Evolutionary conservation across 345 rosid genomes (phyloP).

Genomic region (Euclidium syriacum): DNA sequence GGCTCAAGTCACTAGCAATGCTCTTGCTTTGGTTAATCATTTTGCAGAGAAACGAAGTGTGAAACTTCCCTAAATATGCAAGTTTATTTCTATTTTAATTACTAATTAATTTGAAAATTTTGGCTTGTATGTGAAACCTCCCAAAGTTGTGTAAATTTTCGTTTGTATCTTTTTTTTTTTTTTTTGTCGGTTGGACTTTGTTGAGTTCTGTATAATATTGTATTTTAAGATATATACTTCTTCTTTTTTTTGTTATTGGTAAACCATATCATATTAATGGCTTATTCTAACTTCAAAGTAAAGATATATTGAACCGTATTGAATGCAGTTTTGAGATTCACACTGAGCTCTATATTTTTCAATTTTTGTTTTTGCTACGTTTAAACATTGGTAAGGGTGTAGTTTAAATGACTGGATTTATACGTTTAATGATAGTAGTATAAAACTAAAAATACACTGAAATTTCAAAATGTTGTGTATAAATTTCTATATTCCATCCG

Average conservation of each 20-base stretch:
- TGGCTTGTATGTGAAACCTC: conserved; percentile 4
- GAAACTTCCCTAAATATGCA: conserved; percentile 24
- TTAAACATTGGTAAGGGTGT: conserved; percentile 13
- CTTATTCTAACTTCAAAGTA: background rate
- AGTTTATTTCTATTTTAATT: background rate
- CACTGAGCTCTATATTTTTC: background rate
- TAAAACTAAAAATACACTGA: too few relatives aligned
- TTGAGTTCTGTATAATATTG: conserved; percentile 19
- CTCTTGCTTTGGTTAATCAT: conserved; percentile 70
- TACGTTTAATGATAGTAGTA: too few relatives aligned
- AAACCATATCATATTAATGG: background rate
- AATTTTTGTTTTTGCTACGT: background rate
- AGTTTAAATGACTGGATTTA: background rate
- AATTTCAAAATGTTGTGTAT: too few relatives aligned
- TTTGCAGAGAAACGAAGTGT: conserved; percentile 50
- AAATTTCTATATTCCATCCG: too few relatives aligned
- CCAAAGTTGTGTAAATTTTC: conserved; percentile 5
- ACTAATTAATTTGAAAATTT: conserved; percentile 17
- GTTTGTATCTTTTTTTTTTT: background rate
- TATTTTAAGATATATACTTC: background rate
- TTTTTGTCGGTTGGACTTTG: conserved; percentile 5
- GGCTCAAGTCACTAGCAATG: conserved; percentile 85
- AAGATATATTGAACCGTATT: background rate
- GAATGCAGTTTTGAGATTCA: conserved; percentile 9
- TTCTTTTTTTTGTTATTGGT: background rate